Evolutionary conservation across 208 protist species (phyloP).

Genomic region (Trypanosoma rangeli): DNA sequence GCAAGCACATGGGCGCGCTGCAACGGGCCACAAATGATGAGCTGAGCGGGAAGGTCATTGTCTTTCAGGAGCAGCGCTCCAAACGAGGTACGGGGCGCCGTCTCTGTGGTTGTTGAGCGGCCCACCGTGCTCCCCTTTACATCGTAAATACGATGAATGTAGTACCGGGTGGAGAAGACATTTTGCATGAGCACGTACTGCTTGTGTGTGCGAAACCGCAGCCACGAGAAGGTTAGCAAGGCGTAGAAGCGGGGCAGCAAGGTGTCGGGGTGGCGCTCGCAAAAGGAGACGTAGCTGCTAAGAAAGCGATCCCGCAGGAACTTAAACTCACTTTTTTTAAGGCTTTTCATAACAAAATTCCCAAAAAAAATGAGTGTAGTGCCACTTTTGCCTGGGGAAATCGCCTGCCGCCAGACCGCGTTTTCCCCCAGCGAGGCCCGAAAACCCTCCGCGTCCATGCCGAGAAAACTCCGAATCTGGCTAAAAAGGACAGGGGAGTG

Average conservation of each 20-base stretch:
- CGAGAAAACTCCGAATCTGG: constrained; percentile 72
- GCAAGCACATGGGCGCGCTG: constrained; percentile 79
- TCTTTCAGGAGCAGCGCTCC: constrained; percentile 87
- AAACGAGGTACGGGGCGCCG: constrained; percentile 68
- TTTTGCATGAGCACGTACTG: constrained; percentile 94
- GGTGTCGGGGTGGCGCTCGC: constrained; percentile 82
- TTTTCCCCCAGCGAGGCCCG: constrained; percentile 30
- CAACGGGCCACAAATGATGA: constrained; percentile 81
- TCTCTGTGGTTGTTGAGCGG: constrained; percentile 38
- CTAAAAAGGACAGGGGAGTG: constrained; percentile 81
- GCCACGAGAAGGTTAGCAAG: constrained; percentile 69
- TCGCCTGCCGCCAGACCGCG: constrained; percentile 65
- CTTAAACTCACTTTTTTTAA: constrained; percentile 73
- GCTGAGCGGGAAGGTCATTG: constrained; percentile 79
- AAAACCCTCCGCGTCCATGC: constrained; percentile 57
- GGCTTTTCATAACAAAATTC: constrained; percentile 89
- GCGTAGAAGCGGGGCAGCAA: constrained; percentile 87
- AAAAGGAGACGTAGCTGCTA: constrained; percentile 72
- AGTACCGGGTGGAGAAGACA: constrained; percentile 85
- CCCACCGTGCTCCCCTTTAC: constrained; percentile 91
- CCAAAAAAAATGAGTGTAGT: constrained; percentile 88
- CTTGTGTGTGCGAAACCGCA: constrained; percentile 42
- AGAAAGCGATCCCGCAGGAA: constrained; percentile 74
- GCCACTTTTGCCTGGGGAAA: constrained; percentile 86
- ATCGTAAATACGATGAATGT: constrained; percentile 92